A percentile compares a stretch with the other conserved stretches of the same genome.
Evolutionary conservation across 2,329 filamentous ascomycete species (phyloP).

Genomic region (Gaeumannomyces tritici): DNA sequence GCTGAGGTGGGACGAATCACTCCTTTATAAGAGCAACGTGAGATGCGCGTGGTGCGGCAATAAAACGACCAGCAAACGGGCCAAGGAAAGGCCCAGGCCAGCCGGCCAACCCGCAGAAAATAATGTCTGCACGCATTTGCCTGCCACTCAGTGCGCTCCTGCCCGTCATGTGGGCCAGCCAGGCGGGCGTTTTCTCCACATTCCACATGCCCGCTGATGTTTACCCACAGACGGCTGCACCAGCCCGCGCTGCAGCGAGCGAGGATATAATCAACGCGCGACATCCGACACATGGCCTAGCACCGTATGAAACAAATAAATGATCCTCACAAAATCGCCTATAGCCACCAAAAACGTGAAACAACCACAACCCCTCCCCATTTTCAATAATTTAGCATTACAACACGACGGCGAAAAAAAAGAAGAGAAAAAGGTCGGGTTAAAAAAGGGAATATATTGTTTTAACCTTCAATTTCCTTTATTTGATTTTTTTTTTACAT

Average conservation of each 20-base stretch:
- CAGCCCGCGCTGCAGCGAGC: not conserved
- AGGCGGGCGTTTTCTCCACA: not conserved
- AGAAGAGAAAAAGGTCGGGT: too few species aligned
- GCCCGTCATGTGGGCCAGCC: not conserved
- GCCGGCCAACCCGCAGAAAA: not conserved
- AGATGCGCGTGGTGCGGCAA: not conserved
- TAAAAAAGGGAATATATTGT: too few species aligned
- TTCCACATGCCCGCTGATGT: not conserved
- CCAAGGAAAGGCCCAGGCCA: too few species aligned
- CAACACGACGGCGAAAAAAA: too few species aligned
- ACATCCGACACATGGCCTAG: not conserved
- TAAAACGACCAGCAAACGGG: not conserved
- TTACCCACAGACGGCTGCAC: not conserved
- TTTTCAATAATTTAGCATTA: too few species aligned
- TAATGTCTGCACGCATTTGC: not conserved
- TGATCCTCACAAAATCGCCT: too few species aligned
- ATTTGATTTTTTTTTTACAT: too few species aligned
- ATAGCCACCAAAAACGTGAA: too few species aligned
- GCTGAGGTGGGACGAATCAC: not conserved
- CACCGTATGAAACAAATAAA: too few species aligned
- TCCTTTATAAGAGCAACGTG: not conserved
- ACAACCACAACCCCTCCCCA: too few species aligned
- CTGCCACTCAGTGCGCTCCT: too few species aligned
- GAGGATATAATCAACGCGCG: not conserved
- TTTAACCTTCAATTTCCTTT: too few species aligned